Evolutionary conservation across 75 land plant genomes (phyloP).

Genomic region (Azolla pinnata): DNA sequence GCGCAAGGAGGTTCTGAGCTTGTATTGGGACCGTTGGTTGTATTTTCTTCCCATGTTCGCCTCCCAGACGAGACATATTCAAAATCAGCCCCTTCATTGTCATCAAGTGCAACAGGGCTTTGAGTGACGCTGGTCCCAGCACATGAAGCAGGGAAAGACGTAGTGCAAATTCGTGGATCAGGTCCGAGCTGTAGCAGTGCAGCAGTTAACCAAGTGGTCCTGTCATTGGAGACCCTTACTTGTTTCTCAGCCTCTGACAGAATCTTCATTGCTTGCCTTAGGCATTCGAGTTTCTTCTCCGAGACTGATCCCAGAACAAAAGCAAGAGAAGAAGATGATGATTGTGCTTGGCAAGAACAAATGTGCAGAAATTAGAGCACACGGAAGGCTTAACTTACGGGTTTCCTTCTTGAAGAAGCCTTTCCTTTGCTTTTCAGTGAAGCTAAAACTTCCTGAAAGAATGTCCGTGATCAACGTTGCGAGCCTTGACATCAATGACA

Average conservation of each 20-base stretch:
- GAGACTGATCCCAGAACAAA: conserved; percentile 15
- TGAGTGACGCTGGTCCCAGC: conserved; percentile 21
- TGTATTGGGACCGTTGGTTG: neutral
- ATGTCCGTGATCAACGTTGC: conserved; percentile 35
- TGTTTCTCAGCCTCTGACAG: conserved; percentile 43
- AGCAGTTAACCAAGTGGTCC: conserved; percentile 37
- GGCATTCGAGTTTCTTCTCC: conserved; percentile 22
- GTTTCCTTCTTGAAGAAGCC: conserved; percentile 25
- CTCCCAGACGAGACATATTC: conserved; percentile 2
- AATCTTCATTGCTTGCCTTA: conserved; percentile 24
- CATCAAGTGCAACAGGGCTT: conserved; percentile 17
- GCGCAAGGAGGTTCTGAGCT: neutral
- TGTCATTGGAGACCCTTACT: conserved; percentile 26
- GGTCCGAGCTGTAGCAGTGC: conserved; percentile 31
- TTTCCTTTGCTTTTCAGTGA: conserved; percentile 10
- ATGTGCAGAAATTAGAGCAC: conserved; percentile 2
- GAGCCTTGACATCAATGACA: conserved; percentile 25
- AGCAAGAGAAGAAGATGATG: conserved; percentile 11
- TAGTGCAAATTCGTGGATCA: conserved; percentile 20
- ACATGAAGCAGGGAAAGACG: conserved; percentile 20
- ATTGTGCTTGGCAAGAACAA: conserved; percentile 14
- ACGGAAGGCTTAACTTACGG: conserved; percentile 15
- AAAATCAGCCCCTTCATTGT: conserved; percentile 11
- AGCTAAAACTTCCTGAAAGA: conserved; percentile 21
- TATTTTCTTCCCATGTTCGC: conserved; percentile 13